phyloP scores from a whole-genome alignment of 495 filamentous ascomycete species.

The Trichodelitschia bisporula region DNA sequence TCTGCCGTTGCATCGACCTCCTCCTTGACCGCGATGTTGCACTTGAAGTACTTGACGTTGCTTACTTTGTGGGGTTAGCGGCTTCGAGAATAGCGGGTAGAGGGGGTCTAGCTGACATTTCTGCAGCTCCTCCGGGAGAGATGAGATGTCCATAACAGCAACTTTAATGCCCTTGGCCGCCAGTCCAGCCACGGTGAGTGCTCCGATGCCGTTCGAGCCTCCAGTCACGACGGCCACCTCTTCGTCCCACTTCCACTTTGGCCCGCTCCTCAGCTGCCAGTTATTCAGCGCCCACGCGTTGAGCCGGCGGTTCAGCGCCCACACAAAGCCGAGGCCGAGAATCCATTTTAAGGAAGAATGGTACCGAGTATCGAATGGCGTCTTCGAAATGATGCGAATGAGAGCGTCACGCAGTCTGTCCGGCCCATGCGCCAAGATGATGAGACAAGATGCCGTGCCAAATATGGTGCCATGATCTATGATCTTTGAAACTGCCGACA shows the following conservation, averaged over 20 bases:
- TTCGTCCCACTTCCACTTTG: conserved; percentile 18
- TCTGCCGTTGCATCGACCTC: neutral
- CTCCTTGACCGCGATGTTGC: neutral
- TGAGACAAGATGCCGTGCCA: too few relatives aligned
- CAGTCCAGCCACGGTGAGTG: conserved; percentile 22
- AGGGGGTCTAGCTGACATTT: too few relatives aligned
- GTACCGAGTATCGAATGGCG: too few relatives aligned
- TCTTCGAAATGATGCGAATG: too few relatives aligned
- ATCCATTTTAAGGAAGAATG: conserved; percentile 1
- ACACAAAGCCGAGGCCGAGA: conserved; percentile 16
- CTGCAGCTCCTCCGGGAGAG: conserved; percentile 7
- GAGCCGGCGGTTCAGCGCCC: conserved; percentile 18
- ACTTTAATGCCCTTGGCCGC: conserved; percentile 23
- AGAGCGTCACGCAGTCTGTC: too few relatives aligned
- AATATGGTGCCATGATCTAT: too few relatives aligned
- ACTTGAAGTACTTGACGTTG: neutral
- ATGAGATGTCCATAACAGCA: conserved; percentile 16
- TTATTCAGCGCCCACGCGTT: conserved; percentile 23
- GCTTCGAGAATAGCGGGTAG: too few relatives aligned
- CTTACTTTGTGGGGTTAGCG: neutral
- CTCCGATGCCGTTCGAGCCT: conserved; percentile 31
- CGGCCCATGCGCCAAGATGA: too few relatives aligned
- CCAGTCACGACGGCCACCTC: conserved; percentile 35
- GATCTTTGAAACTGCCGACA: too few relatives aligned
- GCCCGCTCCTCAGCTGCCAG: conserved; percentile 17